Conservation (phyloP, 1,284 basidiomycete genomes). For the Ganoderma sinense region DNA sequence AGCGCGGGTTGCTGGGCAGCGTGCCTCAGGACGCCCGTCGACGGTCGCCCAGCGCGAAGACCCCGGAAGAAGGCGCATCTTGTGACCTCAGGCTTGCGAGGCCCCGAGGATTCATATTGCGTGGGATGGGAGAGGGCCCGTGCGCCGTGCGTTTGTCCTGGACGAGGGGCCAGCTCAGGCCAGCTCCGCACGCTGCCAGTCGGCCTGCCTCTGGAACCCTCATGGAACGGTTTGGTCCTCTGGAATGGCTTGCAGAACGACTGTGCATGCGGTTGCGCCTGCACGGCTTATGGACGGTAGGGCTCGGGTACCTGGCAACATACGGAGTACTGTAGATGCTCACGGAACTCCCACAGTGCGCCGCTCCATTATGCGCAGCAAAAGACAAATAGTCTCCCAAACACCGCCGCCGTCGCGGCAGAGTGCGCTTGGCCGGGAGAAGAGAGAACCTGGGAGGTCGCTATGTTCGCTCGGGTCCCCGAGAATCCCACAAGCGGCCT, state of each 20-base stretch:
- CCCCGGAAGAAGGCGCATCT: slow-evolving; percentile 16
- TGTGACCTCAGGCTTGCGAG: slow-evolving; percentile 16
- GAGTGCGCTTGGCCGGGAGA: not conserved
- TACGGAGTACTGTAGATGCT: not conserved
- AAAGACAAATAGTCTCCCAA: not conserved
- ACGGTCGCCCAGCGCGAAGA: not conserved
- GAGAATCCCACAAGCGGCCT: not conserved
- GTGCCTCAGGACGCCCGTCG: not conserved
- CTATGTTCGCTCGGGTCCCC: not conserved
- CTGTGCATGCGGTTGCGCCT: not conserved
- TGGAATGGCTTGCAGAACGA: not conserved
- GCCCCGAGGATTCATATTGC: slow-evolving; percentile 1
- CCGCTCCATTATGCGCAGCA: not conserved
- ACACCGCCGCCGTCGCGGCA: not conserved
- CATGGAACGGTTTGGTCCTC: not conserved
- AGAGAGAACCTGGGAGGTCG: not conserved
- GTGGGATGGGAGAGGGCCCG: slow-evolving; percentile 5
- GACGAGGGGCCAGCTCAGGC: not conserved
- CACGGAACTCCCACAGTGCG: not conserved
- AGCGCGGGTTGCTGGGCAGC: not conserved
- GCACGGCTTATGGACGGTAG: not conserved
- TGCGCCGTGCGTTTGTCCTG: slow-evolving; percentile 8
- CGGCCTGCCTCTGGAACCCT: not conserved
- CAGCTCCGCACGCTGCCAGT: not conserved
- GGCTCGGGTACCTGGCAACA: not conserved